Percentiles rank a stretch among this genome's conserved stretches.
phyloP scores from a whole-genome alignment of 805 yeast species.

The Yueomyces sp. region DNA sequence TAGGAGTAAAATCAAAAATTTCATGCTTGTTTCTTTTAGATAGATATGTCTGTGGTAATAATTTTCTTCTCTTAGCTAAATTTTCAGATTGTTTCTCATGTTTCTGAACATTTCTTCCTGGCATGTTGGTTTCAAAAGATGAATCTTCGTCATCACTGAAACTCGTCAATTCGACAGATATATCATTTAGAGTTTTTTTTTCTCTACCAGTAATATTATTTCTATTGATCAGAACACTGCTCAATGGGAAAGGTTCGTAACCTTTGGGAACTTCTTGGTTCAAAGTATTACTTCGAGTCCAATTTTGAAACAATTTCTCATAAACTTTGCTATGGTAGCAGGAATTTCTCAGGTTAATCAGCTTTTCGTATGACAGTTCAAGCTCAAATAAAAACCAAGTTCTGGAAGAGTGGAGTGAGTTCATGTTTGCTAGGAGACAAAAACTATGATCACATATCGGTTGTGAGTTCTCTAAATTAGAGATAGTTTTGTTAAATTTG shows the following conservation, averaged over 20 bases:
- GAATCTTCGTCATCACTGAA: too few species aligned
- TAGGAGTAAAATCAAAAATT: constrained; percentile 7
- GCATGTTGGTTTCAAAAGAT: too few species aligned
- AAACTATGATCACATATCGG: constrained; percentile 10
- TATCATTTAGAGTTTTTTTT: too few species aligned
- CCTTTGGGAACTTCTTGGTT: constrained; percentile 2
- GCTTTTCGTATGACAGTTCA: constrained; percentile 9
- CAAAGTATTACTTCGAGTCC: constrained; percentile 10
- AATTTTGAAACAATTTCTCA: constrained; percentile 7
- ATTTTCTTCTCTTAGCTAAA: not conserved
- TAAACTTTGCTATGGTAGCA: constrained; percentile 19
- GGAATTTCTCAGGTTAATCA: constrained; percentile 14
- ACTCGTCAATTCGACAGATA: too few species aligned
- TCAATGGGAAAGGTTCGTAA: constrained; percentile 4
- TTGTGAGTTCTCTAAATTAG: not conserved
- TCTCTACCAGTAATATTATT: not conserved
- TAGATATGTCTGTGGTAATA: constrained; percentile 1
- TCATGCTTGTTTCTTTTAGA: constrained; percentile 8
- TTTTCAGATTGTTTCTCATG: not conserved
- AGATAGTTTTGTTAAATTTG: constrained; percentile 5
- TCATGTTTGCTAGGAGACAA: constrained; percentile 8
- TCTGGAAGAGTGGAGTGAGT: constrained; percentile 5
- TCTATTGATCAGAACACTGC: not conserved
- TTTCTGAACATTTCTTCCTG: too few species aligned
- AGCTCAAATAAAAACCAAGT: constrained; percentile 23